Conservation (phyloP, 306 rosid species). For the Luffa aegyptiaca region DNA sequence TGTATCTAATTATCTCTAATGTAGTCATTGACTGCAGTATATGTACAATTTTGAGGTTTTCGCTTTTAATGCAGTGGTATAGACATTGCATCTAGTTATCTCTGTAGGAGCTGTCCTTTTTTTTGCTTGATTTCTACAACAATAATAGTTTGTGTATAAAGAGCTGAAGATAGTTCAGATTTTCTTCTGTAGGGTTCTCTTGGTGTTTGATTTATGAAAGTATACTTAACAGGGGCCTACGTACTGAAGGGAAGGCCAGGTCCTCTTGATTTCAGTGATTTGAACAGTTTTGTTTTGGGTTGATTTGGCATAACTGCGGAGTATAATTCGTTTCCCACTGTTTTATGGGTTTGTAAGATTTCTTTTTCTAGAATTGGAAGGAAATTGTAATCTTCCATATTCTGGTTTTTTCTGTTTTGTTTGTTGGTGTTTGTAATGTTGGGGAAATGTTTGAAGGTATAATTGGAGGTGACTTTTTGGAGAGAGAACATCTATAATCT, state of each 20-base stretch:
- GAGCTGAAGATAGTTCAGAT: background rate
- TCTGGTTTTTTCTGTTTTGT: background rate
- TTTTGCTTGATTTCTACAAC: background rate
- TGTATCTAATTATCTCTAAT: background rate
- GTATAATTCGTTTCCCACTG: background rate
- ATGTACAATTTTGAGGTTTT: background rate
- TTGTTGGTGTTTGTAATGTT: background rate
- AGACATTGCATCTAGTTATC: background rate
- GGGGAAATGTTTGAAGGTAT: background rate
- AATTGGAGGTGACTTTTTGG: background rate
- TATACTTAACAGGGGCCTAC: background rate
- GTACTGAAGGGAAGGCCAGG: background rate
- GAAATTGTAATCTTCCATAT: background rate
- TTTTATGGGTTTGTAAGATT: no score
- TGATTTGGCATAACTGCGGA: background rate
- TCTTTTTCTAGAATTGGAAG: background rate
- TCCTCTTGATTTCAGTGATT: background rate
- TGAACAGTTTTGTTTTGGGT: background rate
- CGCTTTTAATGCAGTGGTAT: background rate
- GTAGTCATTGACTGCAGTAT: background rate
- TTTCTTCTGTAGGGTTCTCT: background rate
- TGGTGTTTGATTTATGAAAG: background rate
- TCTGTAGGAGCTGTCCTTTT: background rate
- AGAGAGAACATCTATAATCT: background rate
- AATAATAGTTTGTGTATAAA: background rate